Conservation (phyloP, 1,284 basidiomycete genomes). For the Ustilago bromivora region DNA sequence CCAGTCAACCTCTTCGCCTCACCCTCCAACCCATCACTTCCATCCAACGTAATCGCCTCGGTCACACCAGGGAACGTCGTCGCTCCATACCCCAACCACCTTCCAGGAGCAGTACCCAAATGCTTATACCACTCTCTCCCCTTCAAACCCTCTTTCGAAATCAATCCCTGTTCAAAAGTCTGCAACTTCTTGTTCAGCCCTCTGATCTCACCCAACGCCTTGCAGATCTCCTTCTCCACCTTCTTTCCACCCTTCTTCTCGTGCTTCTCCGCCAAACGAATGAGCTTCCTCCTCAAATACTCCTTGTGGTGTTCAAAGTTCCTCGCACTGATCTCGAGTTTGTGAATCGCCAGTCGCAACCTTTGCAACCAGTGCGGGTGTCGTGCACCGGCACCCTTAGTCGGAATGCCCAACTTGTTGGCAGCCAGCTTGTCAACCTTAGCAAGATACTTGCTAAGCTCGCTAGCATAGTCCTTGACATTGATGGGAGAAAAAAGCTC, state of each 20-base stretch:
- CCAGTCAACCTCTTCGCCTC: slow-evolving; percentile 55
- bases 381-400: neutral
- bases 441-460: slow-evolving; percentile 51
- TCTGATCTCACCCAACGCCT: slow-evolving; percentile 77
- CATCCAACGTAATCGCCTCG: slow-evolving; percentile 72
- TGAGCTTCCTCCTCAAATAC: slow-evolving; percentile 27
- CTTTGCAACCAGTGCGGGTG: slow-evolving; percentile 25
- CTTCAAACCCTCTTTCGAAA: slow-evolving; percentile 79
- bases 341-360: slow-evolving; percentile 28
- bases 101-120: slow-evolving; percentile 87
- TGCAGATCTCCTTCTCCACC: slow-evolving; percentile 46
- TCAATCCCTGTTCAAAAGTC: slow-evolving; percentile 85
- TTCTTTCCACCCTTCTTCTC: slow-evolving; percentile 15
- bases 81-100: slow-evolving; percentile 87
- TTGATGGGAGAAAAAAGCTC: slow-evolving; percentile 78
- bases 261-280: slow-evolving; percentile 14
- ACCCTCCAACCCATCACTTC: slow-evolving; percentile 42
- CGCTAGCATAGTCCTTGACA: slow-evolving; percentile 73
- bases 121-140: slow-evolving; percentile 82
- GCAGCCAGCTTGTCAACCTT: slow-evolving; percentile 39
- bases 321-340: slow-evolving; percentile 26
- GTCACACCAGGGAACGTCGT: slow-evolving; percentile 86
- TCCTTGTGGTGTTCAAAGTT: slow-evolving; percentile 31
- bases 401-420: slow-evolving; percentile 26
- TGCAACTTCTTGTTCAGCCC: slow-evolving; percentile 79